Percentiles rank a stretch among this genome's conserved stretches.
Evolutionary conservation across 306 rosid species (phyloP).

Genomic region (Malus domestica): DNA sequence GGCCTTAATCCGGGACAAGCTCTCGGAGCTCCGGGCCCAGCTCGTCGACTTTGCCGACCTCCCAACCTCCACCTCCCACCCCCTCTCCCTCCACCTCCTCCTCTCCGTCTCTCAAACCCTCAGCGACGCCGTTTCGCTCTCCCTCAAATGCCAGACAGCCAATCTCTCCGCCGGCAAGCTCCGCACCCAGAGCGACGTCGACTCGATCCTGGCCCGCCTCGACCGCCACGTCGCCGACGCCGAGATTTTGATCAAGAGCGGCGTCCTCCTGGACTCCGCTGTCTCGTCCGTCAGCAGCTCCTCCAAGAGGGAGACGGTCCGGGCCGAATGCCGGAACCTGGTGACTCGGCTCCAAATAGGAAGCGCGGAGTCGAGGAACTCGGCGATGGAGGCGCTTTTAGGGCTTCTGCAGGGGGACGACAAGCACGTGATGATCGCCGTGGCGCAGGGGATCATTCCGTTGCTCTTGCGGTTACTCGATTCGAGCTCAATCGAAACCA

Average conservation of each 20-base stretch:
- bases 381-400: conserved; percentile 60
- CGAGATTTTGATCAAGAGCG: conserved; percentile 68
- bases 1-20: conserved; percentile 52
- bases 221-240: conserved; percentile 57
- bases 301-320: conserved; percentile 54
- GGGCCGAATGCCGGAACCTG: conserved; percentile 64
- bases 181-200: conserved; percentile 80
- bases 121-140: conserved; percentile 42
- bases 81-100: conserved; percentile 65
- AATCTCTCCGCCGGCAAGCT: conserved; percentile 57
- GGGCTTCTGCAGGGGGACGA: conserved; percentile 56
- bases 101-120: conserved; percentile 43
- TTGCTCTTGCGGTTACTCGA: conserved; percentile 68
- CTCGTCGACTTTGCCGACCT: conserved; percentile 55
- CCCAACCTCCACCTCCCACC: conserved; percentile 36
- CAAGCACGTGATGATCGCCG: conserved; percentile 79
- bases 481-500: conserved; percentile 41
- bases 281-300: conserved; percentile 21
- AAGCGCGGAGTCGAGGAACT: conserved; percentile 36
- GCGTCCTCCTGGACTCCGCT: conserved; percentile 44
- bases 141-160: conserved; percentile 36
- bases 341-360: conserved; percentile 82
- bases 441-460: conserved; percentile 90
- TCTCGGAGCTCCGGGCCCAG: conserved; percentile 56
- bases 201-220: conserved; percentile 55